A percentile compares a stretch with the other conserved stretches of the same genome.
Conservation (phyloP, 768 basidiomycete genomes). For the Tricholoma saponaceum region DNA sequence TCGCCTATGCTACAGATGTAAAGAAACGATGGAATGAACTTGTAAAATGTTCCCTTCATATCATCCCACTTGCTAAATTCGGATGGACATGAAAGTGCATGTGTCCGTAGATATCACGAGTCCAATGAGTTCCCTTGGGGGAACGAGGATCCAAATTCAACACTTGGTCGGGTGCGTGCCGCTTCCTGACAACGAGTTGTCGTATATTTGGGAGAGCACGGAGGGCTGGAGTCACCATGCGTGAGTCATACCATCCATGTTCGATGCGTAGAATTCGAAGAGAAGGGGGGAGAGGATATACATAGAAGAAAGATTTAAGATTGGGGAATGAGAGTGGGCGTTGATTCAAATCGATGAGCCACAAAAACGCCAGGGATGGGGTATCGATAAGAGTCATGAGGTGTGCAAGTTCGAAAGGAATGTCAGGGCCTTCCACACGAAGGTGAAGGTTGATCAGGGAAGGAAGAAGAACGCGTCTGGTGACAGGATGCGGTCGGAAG, state of each 20-base stretch:
- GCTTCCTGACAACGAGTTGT: conserved; percentile 29
- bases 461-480: conserved; percentile 37
- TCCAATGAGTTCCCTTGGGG: conserved; percentile 9
- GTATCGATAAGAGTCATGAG: conserved; percentile 47
- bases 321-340: conserved; percentile 37
- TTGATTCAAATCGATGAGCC: conserved; percentile 40
- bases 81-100: conserved; percentile 11
- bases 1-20: conserved; percentile 1
- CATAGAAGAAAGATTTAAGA: conserved; percentile 43
- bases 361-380: conserved; percentile 44
- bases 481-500: conserved; percentile 23
- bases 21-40: not conserved
- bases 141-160: conserved; percentile 19
- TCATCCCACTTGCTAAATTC: not conserved
- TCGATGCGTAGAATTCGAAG: conserved; percentile 37
- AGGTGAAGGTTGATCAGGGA: conserved; percentile 45
- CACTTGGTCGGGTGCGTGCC: conserved; percentile 29
- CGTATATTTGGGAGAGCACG: conserved; percentile 29
- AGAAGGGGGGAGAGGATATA: conserved; percentile 36
- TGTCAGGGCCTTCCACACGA: conserved; percentile 47
- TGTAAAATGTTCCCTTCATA: not conserved
- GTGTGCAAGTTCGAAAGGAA: conserved; percentile 55
- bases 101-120: conserved; percentile 5
- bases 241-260: conserved; percentile 44
- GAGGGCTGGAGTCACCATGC: conserved; percentile 32